phyloP scores from a whole-genome alignment of 495 filamentous ascomycete genomes.

The Podospora australis region DNA sequence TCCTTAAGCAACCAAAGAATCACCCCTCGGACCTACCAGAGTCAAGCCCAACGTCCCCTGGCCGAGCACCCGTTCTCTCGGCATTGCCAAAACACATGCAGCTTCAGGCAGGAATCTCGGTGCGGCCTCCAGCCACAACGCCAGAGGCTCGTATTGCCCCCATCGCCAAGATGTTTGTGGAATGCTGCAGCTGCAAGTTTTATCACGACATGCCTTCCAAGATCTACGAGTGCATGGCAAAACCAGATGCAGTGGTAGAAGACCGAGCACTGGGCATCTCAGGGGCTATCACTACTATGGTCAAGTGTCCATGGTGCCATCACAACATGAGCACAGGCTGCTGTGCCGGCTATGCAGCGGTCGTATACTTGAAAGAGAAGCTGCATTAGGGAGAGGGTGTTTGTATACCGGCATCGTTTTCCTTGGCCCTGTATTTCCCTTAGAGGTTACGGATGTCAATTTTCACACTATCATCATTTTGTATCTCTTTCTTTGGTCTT shows the following conservation, averaged over 20 bases:
- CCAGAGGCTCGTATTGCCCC: constrained; percentile 25
- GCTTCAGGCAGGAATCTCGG: constrained; percentile 13
- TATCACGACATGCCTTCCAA: constrained; percentile 76
- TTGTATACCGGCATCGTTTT: neutral
- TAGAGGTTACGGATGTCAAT: neutral
- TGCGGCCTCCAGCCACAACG: constrained; percentile 3
- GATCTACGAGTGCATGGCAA: constrained; percentile 67
- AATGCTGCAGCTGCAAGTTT: constrained; percentile 75
- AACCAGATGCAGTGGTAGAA: constrained; percentile 50
- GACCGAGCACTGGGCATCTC: constrained; percentile 42
- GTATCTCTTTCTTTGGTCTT: neutral
- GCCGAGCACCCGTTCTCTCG: constrained; percentile 13
- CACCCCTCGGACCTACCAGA: constrained; percentile 8
- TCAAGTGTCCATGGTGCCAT: constrained; percentile 71
- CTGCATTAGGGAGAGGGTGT: constrained; percentile 12
- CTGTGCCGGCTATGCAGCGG: constrained; percentile 66
- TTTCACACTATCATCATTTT: neutral
- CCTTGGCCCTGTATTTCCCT: no score
- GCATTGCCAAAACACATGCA: constrained; percentile 31
- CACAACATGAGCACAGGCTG: constrained; percentile 68
- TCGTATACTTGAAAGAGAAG: constrained; percentile 60
- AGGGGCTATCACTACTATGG: constrained; percentile 49
- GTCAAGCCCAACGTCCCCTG: neutral
- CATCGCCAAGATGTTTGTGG: constrained; percentile 69
- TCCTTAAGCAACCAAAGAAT: constrained; percentile 23